Evolutionary conservation across 2,329 filamentous ascomycete genomes (phyloP), one percentile per base, ranked within the genome.

Genomic region (Myriosclerotinia scirpicola): DNA sequence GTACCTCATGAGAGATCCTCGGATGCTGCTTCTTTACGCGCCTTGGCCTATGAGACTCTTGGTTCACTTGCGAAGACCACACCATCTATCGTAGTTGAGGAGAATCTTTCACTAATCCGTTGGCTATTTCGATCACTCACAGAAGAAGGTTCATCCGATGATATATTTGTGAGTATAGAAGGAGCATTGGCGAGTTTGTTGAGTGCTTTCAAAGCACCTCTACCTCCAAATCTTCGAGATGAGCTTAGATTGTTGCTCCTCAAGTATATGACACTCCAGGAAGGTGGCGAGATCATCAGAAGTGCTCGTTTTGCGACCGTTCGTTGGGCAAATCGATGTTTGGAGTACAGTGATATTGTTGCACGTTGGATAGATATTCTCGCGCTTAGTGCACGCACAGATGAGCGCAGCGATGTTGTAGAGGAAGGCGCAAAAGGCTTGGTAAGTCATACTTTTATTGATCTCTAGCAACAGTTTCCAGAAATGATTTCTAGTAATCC

Each of bases 401-500:
- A 87, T 61, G 90, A 93, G 75, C 86, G 90, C 55, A 90, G 88
- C 68, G 94, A 98, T 75, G 88, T 98, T 3, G 79, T 91, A 1
- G 95, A 99, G 75, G 94, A 98, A 79, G 95, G 93, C 1, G 88
- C 87, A 69, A 93, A 92, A 77, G 95, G 95, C 0, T 82, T 97
- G 5, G 92, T 97, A 73, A 85, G 86, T 15, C 85, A 83, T 83
- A 83, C 80, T 0, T 80, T 82, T 67, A 79, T 78, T 9, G 2
- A 22, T 5, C 6, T 30, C 48, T 12, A 52, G n/a, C 26, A 8
- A 26, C 4, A 11, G 22, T 50, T 6, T 30, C 48, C 22, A 52
- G 8, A 52, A 9, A 26, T 3, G 22, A 12, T 50, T 48, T 48
- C 20, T 30, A 26, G 50, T 38, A 22, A 12, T 38, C 20, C 8